These are phyloP conservation scores for Aspergillus fischeri DNA, from an alignment of 2,329 filamentous ascomycete genomes.

Conservation along the genomic window DNA sequence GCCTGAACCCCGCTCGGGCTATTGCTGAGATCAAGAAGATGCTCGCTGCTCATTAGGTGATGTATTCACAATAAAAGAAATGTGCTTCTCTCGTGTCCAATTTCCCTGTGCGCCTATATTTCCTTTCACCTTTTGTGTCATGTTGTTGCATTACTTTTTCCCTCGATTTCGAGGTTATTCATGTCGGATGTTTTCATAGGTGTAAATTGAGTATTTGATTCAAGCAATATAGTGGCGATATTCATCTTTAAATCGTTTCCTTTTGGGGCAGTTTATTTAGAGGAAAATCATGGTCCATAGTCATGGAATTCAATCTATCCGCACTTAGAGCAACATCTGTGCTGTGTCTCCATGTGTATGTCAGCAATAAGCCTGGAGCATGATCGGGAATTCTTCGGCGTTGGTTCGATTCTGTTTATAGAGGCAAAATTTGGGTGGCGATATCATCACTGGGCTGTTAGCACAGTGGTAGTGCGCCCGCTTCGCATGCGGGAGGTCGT, in stretches of 20 bases:
- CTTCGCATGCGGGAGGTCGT: constrained; percentile 24
- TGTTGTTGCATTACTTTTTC: constrained; percentile 8
- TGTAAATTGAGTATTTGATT: constrained; percentile 25
- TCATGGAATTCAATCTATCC: too few relatives aligned
- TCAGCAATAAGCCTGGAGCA: too few relatives aligned
- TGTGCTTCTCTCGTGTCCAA: constrained; percentile 13
- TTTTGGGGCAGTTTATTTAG: too few relatives aligned
- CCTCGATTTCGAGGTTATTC: constrained; percentile 20
- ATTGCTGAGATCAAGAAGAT: constrained; percentile 99
- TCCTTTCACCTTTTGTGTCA: constrained; percentile 11
- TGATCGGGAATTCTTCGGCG: background rate
- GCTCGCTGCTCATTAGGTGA: constrained; percentile 56
- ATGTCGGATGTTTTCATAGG: constrained; percentile 26
- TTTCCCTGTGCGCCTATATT: constrained; percentile 6
- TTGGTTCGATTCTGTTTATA: background rate
- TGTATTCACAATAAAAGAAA: constrained; percentile 8
- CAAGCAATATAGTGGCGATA: constrained; percentile 6
- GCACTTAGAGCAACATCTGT: too few relatives aligned
- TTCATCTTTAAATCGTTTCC: background rate
- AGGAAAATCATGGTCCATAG: background rate
- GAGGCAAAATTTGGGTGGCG: background rate
- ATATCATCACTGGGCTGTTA: constrained; percentile 13
- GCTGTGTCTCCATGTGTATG: too few relatives aligned
- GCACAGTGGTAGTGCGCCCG: constrained; percentile 25
- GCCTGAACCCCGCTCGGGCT: constrained; percentile 88